Conservation (phyloP, 768 basidiomycete genomes). For the Leccinum obscurum region DNA sequence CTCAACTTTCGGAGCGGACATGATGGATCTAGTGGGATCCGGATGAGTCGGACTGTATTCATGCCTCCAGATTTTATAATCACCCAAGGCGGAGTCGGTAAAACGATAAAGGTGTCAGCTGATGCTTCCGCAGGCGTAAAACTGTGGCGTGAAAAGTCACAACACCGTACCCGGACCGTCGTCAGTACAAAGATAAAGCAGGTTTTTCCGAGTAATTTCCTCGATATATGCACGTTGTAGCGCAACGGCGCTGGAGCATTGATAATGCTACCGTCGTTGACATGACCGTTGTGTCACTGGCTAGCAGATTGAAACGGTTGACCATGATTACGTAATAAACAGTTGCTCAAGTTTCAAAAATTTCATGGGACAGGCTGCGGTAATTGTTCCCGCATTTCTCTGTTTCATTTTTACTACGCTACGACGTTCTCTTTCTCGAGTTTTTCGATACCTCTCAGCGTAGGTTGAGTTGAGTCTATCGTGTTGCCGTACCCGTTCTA, state of each 20-base stretch:
- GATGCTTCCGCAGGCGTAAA: too few relatives aligned
- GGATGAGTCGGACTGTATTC: not conserved
- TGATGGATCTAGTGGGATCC: not conserved
- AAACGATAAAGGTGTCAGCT: constrained; percentile 2
- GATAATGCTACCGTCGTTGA: not conserved
- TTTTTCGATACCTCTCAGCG: not conserved
- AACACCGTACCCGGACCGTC: too few relatives aligned
- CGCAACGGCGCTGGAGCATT: too few relatives aligned
- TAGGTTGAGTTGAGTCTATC: not conserved
- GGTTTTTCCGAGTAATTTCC: not conserved
- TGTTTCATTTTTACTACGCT: not conserved
- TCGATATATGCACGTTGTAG: not conserved
- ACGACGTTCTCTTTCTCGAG: not conserved
- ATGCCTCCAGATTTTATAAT: not conserved
- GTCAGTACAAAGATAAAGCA: not conserved
- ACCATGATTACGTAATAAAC: constrained; percentile 12
- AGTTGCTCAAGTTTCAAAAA: not conserved
- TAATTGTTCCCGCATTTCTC: not conserved
- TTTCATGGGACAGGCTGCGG: not conserved
- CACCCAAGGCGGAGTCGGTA: not conserved
- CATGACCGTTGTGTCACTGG: too few relatives aligned
- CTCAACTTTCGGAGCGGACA: constrained; percentile 17
- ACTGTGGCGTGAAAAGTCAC: too few relatives aligned
- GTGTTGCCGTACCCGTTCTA: not conserved
- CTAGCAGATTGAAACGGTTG: constrained; percentile 4